Base-by-base conservation (phyloP, 495 filamentous ascomycete genomes). In the Podospora didyma region DNA sequence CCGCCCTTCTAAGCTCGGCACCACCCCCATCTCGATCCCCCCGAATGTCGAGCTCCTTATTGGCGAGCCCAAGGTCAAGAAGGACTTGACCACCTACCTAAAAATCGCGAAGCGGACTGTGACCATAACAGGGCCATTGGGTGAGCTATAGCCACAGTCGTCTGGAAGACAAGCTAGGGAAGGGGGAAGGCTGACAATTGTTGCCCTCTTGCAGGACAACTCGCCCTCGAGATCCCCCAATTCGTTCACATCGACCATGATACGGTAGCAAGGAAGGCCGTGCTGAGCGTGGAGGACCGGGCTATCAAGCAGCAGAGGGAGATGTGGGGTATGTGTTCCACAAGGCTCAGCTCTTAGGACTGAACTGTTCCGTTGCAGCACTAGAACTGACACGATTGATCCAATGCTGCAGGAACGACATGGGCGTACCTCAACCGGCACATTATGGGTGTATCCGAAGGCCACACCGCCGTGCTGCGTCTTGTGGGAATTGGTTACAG, bases 401-500 rank as follows among this genome's bases (percentile, higher is more conserved):
- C n/a, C 26, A 7, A 7, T 11, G 6, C 45, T 14, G 57, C 53
- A 96, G 92, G 92, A 49, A 97, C 93, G 2, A 88, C 82, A 23
- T 92, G 94, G 66, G 85, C 92, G 17, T 92, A 94, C 63, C 81
- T 98, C 49, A 87, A 90, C 63, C 92, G 92, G 69, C 85, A 92
- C 73, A 87, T 98, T 54, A 82, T 89, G 35, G 94, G 94, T 51
- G 94, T 97, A 34, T 95, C 90, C 4, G 94, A 97, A 83, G 94
- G 94, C 16, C 94, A 98, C 72, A 89, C 90, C 6, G 90, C 91
- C 16, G 89, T 98, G 60, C 76, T 98, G 34, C 86, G 94, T 58
- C 77, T 98, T 39, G 90, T 96, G n/a, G 94, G 94, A 67, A 95
- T 98, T 49, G 94, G 94, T 61, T 98, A 96, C 80, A 81, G 90